Base-by-base conservation (phyloP, 306 rosid genomes). In the Quercus dentata region DNA sequence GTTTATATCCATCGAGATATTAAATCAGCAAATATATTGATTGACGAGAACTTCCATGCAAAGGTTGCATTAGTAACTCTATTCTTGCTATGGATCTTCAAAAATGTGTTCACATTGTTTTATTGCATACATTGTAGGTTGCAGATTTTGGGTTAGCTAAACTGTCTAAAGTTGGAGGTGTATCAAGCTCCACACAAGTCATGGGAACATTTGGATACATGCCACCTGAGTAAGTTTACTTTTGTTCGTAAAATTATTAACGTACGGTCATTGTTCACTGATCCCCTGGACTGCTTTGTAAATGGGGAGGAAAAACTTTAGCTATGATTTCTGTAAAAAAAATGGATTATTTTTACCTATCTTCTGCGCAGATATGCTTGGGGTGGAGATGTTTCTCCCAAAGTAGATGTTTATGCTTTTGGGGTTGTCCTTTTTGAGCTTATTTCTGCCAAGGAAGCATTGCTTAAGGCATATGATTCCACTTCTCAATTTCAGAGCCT, bases 181-280 rank as follows among this genome's bases (percentile, higher is more conserved):
- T 91, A 6, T 91, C 98, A 49, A 82, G 90, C 84, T 93, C 89
- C 25, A 93, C 99, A 15, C 91, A 89, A 65, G 92, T 89, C 52
- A 95, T 91, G 75, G 98, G 98, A 83, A 94, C 98, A 71, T 94
- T 94, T 81, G 97, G 97, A 79, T 94, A 94, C 85, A 94, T 94
- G 97, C 95, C 98, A 18, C 98, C 97, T 0, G 97, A 94, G 98
- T 91, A 89, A 74, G 94, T 65, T 74, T 52, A 46, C 2, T 35
- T 77, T 75, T 82, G 1, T 28, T 57, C 52, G 59, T 70, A 55
- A 41, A 12, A 10, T 11, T 46, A 46, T 64, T 23, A 14, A 5
- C 13, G 7, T 41, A 33, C 38, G 1, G 44, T 12, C 56, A n/a
- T 15, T 56, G 49, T 72, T 61, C 27, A 1, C 38, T 27, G 33